Evolutionary conservation across 257 asterid genomes (phyloP).

Genomic region (Thymus mandschuricus): DNA sequence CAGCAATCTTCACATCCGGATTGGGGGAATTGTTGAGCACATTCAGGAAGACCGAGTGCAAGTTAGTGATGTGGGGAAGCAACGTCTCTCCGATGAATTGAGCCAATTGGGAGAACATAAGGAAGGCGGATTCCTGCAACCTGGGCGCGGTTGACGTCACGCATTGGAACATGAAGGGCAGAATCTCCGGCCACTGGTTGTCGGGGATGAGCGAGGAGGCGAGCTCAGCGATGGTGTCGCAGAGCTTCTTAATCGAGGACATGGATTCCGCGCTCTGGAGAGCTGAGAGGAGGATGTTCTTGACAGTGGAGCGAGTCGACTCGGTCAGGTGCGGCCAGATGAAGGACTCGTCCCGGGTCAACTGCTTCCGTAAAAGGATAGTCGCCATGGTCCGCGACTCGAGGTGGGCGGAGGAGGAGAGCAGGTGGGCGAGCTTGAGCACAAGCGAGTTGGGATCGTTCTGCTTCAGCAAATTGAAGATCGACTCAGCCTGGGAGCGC

Average conservation of each 20-base stretch:
- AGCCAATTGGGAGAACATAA: conserved; percentile 84
- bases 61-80: conserved; percentile 67
- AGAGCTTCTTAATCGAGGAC: conserved; percentile 59
- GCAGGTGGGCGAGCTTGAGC: conserved; percentile 67
- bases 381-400: conserved; percentile 90
- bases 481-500: conserved; percentile 88
- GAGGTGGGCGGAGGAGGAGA: conserved; percentile 51
- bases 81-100: conserved; percentile 73
- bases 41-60: conserved; percentile 78
- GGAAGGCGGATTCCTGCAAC: conserved; percentile 82
- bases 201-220: conserved; percentile 86
- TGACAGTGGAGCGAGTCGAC: conserved; percentile 62
- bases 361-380: conserved; percentile 81
- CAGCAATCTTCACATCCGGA: conserved; percentile 87
- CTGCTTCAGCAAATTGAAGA: conserved; percentile 79
- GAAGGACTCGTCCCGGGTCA: conserved; percentile 71
- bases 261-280: conserved; percentile 67
- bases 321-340: conserved; percentile 75
- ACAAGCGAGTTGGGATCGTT: conserved; percentile 82
- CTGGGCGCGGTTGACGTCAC: conserved; percentile 68
- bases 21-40: conserved; percentile 58
- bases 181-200: conserved; percentile 81
- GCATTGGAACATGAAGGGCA: conserved; percentile 94
- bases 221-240: conserved; percentile 87
- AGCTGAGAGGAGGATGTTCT: conserved; percentile 53